A percentile compares a stretch with the other conserved stretches of the same genome.
Conservation (phyloP, 2,329 filamentous ascomycete species). For the Periconia digitata region DNA sequence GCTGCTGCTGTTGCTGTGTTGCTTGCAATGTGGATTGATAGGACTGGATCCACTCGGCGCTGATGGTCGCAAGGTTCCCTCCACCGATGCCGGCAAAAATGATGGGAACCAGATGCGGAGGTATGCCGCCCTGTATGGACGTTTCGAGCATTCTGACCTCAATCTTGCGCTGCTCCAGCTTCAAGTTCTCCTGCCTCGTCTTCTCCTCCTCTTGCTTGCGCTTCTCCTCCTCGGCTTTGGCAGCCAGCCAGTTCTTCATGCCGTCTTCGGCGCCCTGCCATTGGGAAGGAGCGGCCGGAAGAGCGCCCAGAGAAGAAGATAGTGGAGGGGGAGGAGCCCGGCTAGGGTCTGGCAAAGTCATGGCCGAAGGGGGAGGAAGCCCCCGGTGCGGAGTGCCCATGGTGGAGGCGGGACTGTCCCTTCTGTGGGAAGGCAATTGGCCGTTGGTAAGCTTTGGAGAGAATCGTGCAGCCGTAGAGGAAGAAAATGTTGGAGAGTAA, state of each 20-base stretch:
- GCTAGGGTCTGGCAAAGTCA: constrained; percentile 53
- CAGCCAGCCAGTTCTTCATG: constrained; percentile 54
- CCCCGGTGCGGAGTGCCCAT: constrained; percentile 57
- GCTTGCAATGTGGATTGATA: constrained; percentile 51
- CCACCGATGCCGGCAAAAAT: constrained; percentile 57
- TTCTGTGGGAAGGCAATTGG: constrained; percentile 41
- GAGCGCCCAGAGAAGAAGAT: constrained; percentile 41
- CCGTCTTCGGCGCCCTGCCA: constrained; percentile 56
- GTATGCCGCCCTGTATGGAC: constrained; percentile 54
- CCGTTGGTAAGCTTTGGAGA: constrained; percentile 46
- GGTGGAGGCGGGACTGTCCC: constrained; percentile 44
- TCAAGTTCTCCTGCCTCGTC: constrained; percentile 53
- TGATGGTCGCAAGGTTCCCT: constrained; percentile 50
- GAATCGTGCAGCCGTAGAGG: constrained; percentile 42
- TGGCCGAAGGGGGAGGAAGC: constrained; percentile 55
- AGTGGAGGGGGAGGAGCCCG: constrained; percentile 40
- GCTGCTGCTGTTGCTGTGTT: constrained; percentile 47
- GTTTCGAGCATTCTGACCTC: constrained; percentile 57
- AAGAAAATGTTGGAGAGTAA: constrained; percentile 47
- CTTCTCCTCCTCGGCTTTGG: constrained; percentile 57
- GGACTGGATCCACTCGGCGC: constrained; percentile 54
- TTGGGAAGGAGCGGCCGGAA: constrained; percentile 50
- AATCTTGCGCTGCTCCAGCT: constrained; percentile 55
- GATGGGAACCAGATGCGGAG: constrained; percentile 55
- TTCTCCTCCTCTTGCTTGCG: constrained; percentile 57